phyloP scores from a whole-genome alignment of 1,284 basidiomycete species.

The Stygiomarasmius scandens region DNA sequence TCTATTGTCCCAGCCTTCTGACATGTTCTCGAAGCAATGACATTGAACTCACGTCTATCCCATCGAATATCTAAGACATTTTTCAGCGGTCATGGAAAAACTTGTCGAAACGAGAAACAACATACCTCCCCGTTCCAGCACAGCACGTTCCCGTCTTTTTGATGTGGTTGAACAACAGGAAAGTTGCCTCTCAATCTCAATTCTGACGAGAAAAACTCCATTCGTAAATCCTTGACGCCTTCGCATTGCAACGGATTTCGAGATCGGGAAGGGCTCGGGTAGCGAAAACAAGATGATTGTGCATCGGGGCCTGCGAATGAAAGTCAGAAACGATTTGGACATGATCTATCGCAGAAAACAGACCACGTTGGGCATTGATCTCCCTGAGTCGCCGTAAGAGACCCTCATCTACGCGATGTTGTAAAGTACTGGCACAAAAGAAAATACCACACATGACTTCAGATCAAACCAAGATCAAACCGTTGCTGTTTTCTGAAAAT shows the following conservation, averaged over 20 bases:
- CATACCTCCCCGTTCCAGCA: slow-evolving; percentile 92
- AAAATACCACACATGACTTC: slow-evolving; percentile 63
- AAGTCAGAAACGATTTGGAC: slow-evolving; percentile 7
- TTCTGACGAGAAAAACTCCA: slow-evolving; percentile 76
- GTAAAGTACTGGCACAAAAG: slow-evolving; percentile 30
- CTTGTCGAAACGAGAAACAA: slow-evolving; percentile 14
- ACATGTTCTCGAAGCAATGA: background rate
- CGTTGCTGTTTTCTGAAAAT: no score
- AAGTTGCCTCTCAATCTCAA: slow-evolving; percentile 73
- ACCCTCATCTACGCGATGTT: slow-evolving; percentile 7
- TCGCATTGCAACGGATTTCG: slow-evolving; percentile 2
- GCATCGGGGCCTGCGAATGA: slow-evolving; percentile 60
- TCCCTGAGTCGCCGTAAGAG: slow-evolving; percentile 21
- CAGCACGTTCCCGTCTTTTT: slow-evolving; percentile 58
- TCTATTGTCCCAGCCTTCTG: slow-evolving; percentile 31
- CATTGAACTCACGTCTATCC: slow-evolving; percentile 55
- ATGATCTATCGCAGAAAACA: slow-evolving; percentile 17
- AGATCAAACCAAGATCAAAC: no score
- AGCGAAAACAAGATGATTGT: slow-evolving; percentile 36
- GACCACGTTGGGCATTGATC: slow-evolving; percentile 57
- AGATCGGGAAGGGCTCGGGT: slow-evolving; percentile 12
- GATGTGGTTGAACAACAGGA: slow-evolving; percentile 76
- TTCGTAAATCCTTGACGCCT: slow-evolving; percentile 19
- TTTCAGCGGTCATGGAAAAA: background rate
- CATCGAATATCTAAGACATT: slow-evolving; percentile 69